These are phyloP conservation scores for Cutaneotrichosporon sp. DNA, from an alignment of 1,284 basidiomycete genomes.

Conservation along the genomic window DNA sequence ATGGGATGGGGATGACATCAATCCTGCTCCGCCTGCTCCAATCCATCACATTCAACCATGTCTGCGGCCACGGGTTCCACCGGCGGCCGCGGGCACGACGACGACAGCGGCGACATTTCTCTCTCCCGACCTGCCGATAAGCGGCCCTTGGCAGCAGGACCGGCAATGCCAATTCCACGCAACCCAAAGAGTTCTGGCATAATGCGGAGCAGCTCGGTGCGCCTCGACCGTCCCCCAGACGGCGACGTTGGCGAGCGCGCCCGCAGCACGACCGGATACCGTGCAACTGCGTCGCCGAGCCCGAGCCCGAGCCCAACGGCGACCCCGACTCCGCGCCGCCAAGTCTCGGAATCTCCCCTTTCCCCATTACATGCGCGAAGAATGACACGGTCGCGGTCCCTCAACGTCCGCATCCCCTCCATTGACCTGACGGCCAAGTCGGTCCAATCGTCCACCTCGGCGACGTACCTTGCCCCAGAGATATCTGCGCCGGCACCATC, in stretches of 20 bases:
- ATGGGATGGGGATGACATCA: slow-evolving; percentile 3
- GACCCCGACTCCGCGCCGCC: not conserved
- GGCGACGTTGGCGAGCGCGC: slow-evolving; percentile 4
- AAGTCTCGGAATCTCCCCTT: not conserved
- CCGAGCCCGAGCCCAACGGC: not conserved
- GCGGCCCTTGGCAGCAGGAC: not conserved
- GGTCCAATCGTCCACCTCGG: slow-evolving; percentile 1
- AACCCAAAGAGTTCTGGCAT: not conserved
- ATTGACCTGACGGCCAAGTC: slow-evolving; percentile 8
- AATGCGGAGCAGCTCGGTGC: not conserved
- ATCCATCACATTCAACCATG: slow-evolving; percentile 6
- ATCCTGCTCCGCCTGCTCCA: slow-evolving; percentile 1
- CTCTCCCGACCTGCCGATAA: not conserved
- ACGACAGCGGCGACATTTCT: slow-evolving; percentile 2
- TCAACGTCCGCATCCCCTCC: slow-evolving; percentile 22
- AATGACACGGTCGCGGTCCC: slow-evolving; percentile 19
- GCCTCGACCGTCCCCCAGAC: not conserved
- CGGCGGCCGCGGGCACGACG: slow-evolving; percentile 1
- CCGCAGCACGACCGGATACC: not conserved
- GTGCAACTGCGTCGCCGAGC: not conserved
- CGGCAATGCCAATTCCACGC: not conserved
- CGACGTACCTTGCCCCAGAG: slow-evolving; percentile 2
- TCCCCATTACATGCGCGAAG: not conserved
- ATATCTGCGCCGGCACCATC: slow-evolving; percentile 3
- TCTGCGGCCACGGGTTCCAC: not conserved